Evolutionary conservation across 257 asterid species (phyloP).

Genomic region (Haberlea rhodopensis): DNA sequence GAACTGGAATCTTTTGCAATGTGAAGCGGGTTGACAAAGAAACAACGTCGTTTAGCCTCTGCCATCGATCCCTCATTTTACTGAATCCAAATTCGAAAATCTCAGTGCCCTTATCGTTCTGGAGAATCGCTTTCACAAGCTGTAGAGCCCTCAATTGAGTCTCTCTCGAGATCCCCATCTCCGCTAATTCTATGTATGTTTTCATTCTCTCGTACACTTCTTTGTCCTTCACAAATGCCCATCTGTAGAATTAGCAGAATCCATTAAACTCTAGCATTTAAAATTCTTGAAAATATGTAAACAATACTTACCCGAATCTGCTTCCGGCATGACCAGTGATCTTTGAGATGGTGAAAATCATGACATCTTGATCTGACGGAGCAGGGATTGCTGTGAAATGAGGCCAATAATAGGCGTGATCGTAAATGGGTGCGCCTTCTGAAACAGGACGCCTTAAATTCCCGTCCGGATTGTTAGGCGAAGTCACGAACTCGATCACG

Average conservation of each 20-base stretch:
- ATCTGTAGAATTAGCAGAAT: conserved; percentile 32
- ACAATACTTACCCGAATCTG: conserved; percentile 77
- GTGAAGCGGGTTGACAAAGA: conserved; percentile 43
- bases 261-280: not conserved
- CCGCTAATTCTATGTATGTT: conserved; percentile 24
- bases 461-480: conserved; percentile 78
- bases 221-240: conserved; percentile 68
- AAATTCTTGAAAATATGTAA: not conserved
- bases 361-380: conserved; percentile 63
- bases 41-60: conserved; percentile 36
- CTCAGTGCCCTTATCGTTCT: conserved; percentile 34
- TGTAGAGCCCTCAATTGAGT: conserved; percentile 59
- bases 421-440: conserved; percentile 45
- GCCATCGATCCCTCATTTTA: conserved; percentile 61
- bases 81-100: conserved; percentile 43
- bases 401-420: conserved; percentile 83
- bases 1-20: conserved; percentile 51
- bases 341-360: conserved; percentile 68
- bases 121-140: conserved; percentile 41
- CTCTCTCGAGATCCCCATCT: conserved; percentile 59
- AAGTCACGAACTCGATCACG: conserved; percentile 65
- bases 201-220: conserved; percentile 43
- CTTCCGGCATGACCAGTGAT: conserved; percentile 88
- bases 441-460: conserved; percentile 38
- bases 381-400: conserved; percentile 66